A percentile compares a stretch with the other conserved stretches of the same genome.
Evolutionary conservation across 1,139 yeast genomes (phyloP).

Genomic region (Saccharomyces hybrid): DNA sequence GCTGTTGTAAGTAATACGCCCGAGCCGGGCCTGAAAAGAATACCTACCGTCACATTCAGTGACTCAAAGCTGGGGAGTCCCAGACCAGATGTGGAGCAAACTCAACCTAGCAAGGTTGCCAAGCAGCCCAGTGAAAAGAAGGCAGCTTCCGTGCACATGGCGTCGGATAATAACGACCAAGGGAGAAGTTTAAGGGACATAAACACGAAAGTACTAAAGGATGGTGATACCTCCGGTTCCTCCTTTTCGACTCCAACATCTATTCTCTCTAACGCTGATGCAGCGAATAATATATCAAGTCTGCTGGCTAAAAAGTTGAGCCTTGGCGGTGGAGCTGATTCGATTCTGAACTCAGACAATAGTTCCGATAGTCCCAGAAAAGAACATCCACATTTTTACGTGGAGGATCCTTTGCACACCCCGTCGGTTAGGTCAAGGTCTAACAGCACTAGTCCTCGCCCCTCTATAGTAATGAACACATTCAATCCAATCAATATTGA

Average conservation of each 20-base stretch:
- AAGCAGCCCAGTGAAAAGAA: constrained; percentile 34
- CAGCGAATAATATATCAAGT: background rate
- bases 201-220: constrained; percentile 3
- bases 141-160: constrained; percentile 32
- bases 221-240: constrained; percentile 1
- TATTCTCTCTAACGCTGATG: background rate
- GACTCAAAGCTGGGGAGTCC: constrained; percentile 21
- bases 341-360: constrained; percentile 1
- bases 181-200: background rate
- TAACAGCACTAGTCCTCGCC: constrained; percentile 34
- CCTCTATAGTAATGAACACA: constrained; percentile 5
- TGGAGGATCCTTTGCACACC: constrained; percentile 57
- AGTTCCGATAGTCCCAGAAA: constrained; percentile 5
- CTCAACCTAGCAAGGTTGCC: constrained; percentile 5
- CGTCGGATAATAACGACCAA: background rate
- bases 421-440: constrained; percentile 32
- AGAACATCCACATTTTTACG: constrained; percentile 76
- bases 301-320: background rate
- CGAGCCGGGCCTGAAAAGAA: constrained; percentile 30
- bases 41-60: constrained; percentile 33
- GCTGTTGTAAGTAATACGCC: constrained; percentile 33
- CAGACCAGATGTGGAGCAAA: background rate
- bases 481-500: constrained; percentile 3
- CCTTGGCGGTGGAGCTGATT: background rate
- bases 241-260: background rate